A percentile compares a stretch with the other conserved stretches of the same genome.
These are phyloP conservation scores for Sextonia rubra DNA, from an alignment of 164 flowering plant genomes.

Conservation along the genomic window DNA sequence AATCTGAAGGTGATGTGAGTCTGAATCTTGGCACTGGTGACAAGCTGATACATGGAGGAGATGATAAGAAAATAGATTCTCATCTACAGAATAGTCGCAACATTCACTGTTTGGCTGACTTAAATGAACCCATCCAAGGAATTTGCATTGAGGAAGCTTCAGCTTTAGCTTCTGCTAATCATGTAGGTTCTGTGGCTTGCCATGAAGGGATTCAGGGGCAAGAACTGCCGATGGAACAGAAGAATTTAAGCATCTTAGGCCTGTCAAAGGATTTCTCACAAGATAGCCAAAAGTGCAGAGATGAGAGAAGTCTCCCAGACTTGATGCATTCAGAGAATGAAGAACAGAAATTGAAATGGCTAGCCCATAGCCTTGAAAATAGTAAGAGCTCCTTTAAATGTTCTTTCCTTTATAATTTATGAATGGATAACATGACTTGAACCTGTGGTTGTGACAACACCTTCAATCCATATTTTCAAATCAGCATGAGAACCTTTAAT, in stretches of 20 bases:
- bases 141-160: conserved; percentile 37
- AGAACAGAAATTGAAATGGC: conserved; percentile 22
- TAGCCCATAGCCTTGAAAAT: conserved; percentile 20
- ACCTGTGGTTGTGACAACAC: too few species aligned
- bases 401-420: too few species aligned
- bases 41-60: conserved; percentile 21
- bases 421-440: too few species aligned
- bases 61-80: conserved; percentile 27
- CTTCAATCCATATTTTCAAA: too few species aligned
- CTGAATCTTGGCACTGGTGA: conserved; percentile 24
- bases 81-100: conserved; percentile 11
- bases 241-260: conserved; percentile 14
- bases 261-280: conserved; percentile 21
- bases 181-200: conserved; percentile 20
- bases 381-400: conserved; percentile 25
- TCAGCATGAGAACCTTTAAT: too few species aligned
- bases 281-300: conserved; percentile 13
- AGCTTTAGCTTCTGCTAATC: conserved; percentile 31
- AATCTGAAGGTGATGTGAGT: conserved; percentile 27
- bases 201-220: conserved; percentile 12
- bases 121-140: conserved; percentile 63
- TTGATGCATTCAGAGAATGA: conserved; percentile 17
- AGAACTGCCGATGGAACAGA: conserved; percentile 14
- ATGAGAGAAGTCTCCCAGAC: conserved; percentile 9
- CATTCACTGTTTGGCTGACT: conserved; percentile 47